phyloP scores from a whole-genome alignment of 768 basidiomycete genomes.

The Xerocomellus intermedius region DNA sequence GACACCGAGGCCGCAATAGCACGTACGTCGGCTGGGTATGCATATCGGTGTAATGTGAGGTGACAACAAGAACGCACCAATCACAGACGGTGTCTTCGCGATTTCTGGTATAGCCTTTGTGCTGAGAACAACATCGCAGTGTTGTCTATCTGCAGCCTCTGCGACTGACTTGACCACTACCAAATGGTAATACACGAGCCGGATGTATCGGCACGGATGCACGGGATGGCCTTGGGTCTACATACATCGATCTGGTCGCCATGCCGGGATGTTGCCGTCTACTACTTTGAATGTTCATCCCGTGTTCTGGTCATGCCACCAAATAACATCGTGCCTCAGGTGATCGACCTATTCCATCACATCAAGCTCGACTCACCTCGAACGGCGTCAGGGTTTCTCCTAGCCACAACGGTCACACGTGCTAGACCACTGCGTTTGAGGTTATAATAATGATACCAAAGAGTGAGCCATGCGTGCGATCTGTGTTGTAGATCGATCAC shows the following conservation, averaged over 20 bases:
- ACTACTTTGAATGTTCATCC: conserved; percentile 53
- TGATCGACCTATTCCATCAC: background rate
- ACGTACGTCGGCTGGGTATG: conserved; percentile 58
- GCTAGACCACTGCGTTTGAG: conserved; percentile 54
- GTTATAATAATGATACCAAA: conserved; percentile 40
- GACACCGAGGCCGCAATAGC: conserved; percentile 56
- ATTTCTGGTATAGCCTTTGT: conserved; percentile 75
- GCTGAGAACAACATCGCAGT: conserved; percentile 63
- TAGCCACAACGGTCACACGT: conserved; percentile 71
- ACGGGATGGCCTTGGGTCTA: background rate
- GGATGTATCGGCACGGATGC: too few relatives aligned
- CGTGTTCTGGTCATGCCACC: conserved; percentile 39
- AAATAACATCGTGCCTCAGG: background rate
- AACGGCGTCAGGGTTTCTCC: conserved; percentile 63
- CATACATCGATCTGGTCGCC: conserved; percentile 60
- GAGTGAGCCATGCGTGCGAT: background rate
- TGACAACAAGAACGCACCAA: conserved; percentile 52
- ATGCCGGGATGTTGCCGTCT: conserved; percentile 48
- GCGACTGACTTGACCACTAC: conserved; percentile 57
- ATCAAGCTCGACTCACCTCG: conserved; percentile 36
- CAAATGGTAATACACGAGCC: background rate
- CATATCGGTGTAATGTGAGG: conserved; percentile 47
- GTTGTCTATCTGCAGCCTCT: conserved; percentile 59
- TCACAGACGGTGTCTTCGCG: conserved; percentile 50
- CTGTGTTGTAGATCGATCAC: background rate